Evolutionary conservation across 208 protist genomes (phyloP), one percentile per base, ranked within the genome.

Genomic region (Wallacemonas collosoma): DNA sequence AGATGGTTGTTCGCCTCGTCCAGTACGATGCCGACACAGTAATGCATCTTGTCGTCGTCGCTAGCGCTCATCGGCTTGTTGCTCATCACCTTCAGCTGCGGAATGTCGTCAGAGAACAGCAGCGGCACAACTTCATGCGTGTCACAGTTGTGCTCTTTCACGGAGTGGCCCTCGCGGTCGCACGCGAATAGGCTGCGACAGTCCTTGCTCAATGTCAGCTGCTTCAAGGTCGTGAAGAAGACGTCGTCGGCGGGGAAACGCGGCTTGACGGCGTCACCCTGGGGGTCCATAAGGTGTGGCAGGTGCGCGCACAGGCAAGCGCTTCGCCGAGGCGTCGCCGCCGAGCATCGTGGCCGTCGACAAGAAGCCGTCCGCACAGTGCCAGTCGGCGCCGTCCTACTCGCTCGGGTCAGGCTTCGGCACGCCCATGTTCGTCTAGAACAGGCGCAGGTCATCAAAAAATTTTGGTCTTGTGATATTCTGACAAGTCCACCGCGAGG

Each of bases 81-180:
- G 43, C 9, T 17, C 50, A 73, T 41, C 53, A 75, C 66, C 53
- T 68, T 68, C 47, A 77, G 51, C n/a, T 26, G 65, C 38, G 72
- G 35, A 44, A 82, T 63, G 39, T 73, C 72, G 39, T 82, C 74
- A 9, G 60, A 58, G 62, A 73, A 79, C 67, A 86, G 51, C 26
- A 86, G 71, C 6, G 71, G 77, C 44, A 86, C 77, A 36, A 82
- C 68, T 64, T 86, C 81, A 36, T 74, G 62, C 54, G 81, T 82
- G 40, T 73, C 62, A 8, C 58, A 50, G 64, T 86, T 86, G 73
- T 82, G 82, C 81, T 86, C 82, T 61, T 80, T 75, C 48, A 86
- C 71, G 39, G 67, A 54, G 65, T 86, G 81, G 50, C 81, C 81
- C 50, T 86, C 77, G 39, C 81, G 76, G 61, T 86, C 81, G 55